Conservation (phyloP, 257 asterid genomes). For the Solanum arcanum region DNA sequence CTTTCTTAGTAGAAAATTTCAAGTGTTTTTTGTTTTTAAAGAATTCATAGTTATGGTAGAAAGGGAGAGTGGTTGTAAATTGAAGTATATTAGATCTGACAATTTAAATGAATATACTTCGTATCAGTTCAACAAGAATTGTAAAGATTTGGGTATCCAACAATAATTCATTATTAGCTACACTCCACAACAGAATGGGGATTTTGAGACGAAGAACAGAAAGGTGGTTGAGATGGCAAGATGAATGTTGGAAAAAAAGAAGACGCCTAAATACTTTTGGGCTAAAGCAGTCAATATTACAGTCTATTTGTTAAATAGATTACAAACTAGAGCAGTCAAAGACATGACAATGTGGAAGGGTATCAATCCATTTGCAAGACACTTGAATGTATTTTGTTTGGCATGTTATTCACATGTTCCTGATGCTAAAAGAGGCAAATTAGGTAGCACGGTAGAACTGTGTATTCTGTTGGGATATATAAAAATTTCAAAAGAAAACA, state of each 20-base stretch:
- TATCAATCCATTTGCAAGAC: not conserved
- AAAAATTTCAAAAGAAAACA: no score
- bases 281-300: not conserved
- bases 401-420: not conserved
- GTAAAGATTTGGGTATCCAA: not conserved
- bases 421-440: not conserved
- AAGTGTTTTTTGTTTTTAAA: no score
- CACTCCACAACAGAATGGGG: not conserved
- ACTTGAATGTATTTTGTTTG: not conserved
- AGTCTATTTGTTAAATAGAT: not conserved
- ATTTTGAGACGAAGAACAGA: no score
- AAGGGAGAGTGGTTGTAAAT: not conserved
- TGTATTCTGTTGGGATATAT: no score
- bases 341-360: not conserved
- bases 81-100: not conserved
- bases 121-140: not conserved
- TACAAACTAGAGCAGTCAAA: not conserved
- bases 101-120: not conserved
- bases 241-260: not conserved
- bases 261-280: not conserved
- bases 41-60: not conserved
- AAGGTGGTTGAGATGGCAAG: no score
- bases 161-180: not conserved
- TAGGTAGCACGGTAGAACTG: not conserved
- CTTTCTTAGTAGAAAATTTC: not conserved